Evolutionary conservation across 768 basidiomycete species (phyloP), one percentile per base, ranked within the genome.

Genomic region (Hericium rajendrae): DNA sequence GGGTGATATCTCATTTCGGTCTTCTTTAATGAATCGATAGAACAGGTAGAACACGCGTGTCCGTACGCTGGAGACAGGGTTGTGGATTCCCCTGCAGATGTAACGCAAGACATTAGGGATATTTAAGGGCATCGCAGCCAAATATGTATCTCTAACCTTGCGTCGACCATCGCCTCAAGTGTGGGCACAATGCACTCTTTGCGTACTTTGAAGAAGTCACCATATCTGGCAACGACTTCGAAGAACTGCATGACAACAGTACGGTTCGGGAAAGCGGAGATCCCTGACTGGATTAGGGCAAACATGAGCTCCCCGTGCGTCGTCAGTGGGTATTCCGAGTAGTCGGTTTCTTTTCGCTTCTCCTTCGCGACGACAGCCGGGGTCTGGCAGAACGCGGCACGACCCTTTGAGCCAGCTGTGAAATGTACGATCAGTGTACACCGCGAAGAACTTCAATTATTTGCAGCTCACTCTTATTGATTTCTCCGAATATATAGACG

Each of bases 131-230:
- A 24, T 52, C 11, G 38, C 8, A 5, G 20, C 24, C 38, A 51
- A 22, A 49, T 38, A 28, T 22, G 20, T 50, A n/a, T 24, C 41
- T 18, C 86, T 59, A 67, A 94, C 94, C 91, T 79, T 58, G 70
- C 57, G 65, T 88, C 91, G 26, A 98, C 79, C 79, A 99, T 90
- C 11, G 89, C 89, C 64, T 93, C 87, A 37, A 99, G 74, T 2
- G 91, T 82, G 1, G 91, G 90, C 63, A 91, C 76, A 54, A 97
- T 90, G 64, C 85, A 91, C 57, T 91, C 88, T 64, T 86, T 90
- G 60, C 92, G 84, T 22, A 94, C 85, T 70, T 90, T 93, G 84
- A 97, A 98, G 70, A 99, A 98, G 65, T 98, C 97, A 38, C 84
- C 81, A 68, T 98, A 99, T 51, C 97, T 82, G n/a, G 90, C 81